Base-by-base conservation (phyloP, 768 basidiomycete species). In the Boletus sensibilis region DNA sequence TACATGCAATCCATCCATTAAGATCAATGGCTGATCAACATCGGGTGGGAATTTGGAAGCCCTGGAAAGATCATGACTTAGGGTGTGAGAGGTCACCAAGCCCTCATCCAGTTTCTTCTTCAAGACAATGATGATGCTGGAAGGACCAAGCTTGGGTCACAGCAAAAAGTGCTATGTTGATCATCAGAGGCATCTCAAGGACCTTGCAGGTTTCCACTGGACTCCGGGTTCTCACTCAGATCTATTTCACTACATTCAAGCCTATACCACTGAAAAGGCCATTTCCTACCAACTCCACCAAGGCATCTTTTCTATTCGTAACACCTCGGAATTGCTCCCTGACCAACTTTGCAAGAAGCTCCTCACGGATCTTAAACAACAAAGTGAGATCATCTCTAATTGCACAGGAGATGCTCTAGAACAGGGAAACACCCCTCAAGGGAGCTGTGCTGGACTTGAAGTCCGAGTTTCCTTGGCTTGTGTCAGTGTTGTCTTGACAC, bases 221-320 rank as follows among this genome's bases (percentile, higher is more conserved):
- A 27, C 39, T 0, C 48, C 43, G 0, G 41, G 41, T 0, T 9
- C 7, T 21, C n/a, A 23, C 2, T 39, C 37, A 3, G 16, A 16
- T 1, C 7, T 16, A 4, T 55, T 43, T 4, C 2, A 1, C 13
- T 63, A 62, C 5, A 7, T 63, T 1, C 54, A 62, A 4, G 53
- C 49, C 0, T 64, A 64, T 3, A 59, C 54, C 0, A 63, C 57
- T 0, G 49, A 62, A 12, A 63, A 63, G 8, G 13, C 37, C 0
- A 18, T 62, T 0, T 50, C 52, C 0, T 62, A 63, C 23, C 62
- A 62, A 18, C 57, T 62, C 1, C 57, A 63, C 10, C 4, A 39
- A 0, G 41, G 60, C 0, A 29, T 61, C 0, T 62, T 57, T 33
- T 9, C 6, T 0, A 4, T 0, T 1, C 2, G 52, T 0, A 60